These are phyloP conservation scores for Tieghemostelium lacteum DNA, from an alignment of 78 protist genomes.

Conservation along the genomic window DNA sequence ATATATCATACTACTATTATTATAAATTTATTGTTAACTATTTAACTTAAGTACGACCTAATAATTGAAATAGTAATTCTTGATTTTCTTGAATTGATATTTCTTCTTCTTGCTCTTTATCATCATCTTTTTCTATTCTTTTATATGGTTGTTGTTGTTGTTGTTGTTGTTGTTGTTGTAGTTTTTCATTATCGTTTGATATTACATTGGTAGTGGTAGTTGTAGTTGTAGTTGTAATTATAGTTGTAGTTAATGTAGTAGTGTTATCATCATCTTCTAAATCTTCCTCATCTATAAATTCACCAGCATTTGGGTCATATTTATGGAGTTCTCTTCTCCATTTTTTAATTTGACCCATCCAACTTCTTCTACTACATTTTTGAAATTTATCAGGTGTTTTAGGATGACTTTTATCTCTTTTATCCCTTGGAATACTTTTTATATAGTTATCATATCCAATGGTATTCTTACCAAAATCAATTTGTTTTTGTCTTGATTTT, in stretches of 20 bases:
- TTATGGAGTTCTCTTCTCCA: slow-evolving; percentile 86
- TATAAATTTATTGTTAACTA: neutral
- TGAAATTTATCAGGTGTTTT: slow-evolving; percentile 77
- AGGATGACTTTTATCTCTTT: slow-evolving; percentile 50
- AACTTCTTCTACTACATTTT: slow-evolving; percentile 72
- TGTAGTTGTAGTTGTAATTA: neutral
- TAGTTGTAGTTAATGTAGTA: neutral
- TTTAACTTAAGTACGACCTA: neutral
- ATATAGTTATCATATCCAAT: slow-evolving; percentile 79
- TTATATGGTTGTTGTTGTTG: neutral
- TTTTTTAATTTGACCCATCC: slow-evolving; percentile 77
- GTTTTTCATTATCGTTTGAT: neutral
- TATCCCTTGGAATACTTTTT: slow-evolving; percentile 16
- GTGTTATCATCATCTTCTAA: neutral
- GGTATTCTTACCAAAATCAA: slow-evolving; percentile 88
- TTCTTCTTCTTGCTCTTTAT: neutral
- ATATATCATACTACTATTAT: neutral
- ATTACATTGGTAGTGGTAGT: neutral
- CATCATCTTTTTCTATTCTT: neutral
- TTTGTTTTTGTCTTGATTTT: slow-evolving; percentile 85
- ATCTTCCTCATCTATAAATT: neutral
- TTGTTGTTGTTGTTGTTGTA: neutral
- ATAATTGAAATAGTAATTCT: slow-evolving; percentile 14
- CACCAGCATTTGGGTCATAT: slow-evolving; percentile 78
- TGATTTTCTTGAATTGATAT: slow-evolving; percentile 1